Percentiles rank a stretch among this genome's conserved stretches.
Conservation (phyloP, 345 rosid species). For the Brassica rapa region DNA sequence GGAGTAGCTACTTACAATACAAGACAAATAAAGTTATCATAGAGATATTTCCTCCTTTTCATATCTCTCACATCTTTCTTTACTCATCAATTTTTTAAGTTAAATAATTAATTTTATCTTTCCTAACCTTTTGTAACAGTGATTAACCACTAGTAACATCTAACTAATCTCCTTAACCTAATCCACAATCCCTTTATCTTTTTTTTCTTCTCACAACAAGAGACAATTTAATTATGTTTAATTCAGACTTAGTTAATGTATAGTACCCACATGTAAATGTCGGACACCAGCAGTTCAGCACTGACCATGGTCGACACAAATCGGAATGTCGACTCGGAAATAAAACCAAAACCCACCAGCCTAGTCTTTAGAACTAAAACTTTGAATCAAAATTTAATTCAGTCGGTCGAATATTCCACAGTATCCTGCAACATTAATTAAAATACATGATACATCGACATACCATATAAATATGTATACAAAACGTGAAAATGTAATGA, state of each 20-base stretch:
- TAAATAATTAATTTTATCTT: too few relatives aligned
- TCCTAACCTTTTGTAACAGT: background rate
- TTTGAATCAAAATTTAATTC: background rate
- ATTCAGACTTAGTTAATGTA: background rate
- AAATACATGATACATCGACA: background rate
- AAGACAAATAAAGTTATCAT: too few relatives aligned
- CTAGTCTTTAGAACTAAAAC: background rate
- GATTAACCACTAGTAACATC: background rate
- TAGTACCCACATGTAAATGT: slow-evolving; percentile 16
- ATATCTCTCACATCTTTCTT: too few relatives aligned
- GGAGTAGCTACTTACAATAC: too few relatives aligned
- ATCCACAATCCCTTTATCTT: slow-evolving; percentile 2
- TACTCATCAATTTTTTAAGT: too few relatives aligned
- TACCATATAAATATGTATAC: background rate
- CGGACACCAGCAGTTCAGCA: slow-evolving; percentile 2
- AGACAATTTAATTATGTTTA: background rate
- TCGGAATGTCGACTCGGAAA: background rate
- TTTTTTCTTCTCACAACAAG: background rate
- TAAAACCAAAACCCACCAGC: slow-evolving; percentile 1
- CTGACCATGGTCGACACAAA: slow-evolving; percentile 17
- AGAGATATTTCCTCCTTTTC: too few relatives aligned
- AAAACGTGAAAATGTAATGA: slow-evolving; percentile 1
- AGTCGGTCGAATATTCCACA: slow-evolving; percentile 12
- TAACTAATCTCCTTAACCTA: slow-evolving; percentile 17
- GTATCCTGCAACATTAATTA: background rate